Evolutionary conservation across 495 filamentous ascomycete genomes (phyloP).

Genomic region (Neurospora sublineolata): DNA sequence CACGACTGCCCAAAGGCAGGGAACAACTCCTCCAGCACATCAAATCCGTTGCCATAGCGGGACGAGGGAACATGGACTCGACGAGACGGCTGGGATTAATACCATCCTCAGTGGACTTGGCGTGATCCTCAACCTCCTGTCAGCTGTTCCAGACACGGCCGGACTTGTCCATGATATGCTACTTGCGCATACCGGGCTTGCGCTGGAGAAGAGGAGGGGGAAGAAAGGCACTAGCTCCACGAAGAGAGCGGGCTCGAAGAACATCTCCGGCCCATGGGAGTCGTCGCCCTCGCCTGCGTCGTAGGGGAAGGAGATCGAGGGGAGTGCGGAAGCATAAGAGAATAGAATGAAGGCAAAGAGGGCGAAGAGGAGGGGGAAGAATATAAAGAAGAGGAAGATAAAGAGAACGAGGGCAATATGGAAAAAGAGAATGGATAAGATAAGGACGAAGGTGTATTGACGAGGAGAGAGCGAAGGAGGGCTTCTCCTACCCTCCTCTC

Average conservation of each 20-base stretch:
- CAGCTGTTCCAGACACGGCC: slow-evolving; percentile 64
- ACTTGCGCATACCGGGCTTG: slow-evolving; percentile 55
- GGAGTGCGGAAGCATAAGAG: background rate
- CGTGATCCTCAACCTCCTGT: slow-evolving; percentile 60
- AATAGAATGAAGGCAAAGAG: no score
- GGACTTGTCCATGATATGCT: slow-evolving; percentile 83
- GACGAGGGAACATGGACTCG: slow-evolving; percentile 67
- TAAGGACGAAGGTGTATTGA: no score
- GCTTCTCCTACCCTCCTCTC: no score
- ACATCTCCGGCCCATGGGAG: background rate
- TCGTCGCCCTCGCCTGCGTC: background rate
- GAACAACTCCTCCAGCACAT: no score
- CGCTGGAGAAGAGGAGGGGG: slow-evolving; percentile 56
- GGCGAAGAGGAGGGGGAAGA: no score
- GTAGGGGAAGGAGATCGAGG: background rate
- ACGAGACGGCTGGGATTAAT: slow-evolving; percentile 47
- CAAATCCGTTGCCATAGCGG: slow-evolving; percentile 16
- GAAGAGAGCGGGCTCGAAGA: background rate
- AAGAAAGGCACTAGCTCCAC: background rate
- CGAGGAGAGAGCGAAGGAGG: no score
- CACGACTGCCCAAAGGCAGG: no score
- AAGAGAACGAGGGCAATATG: no score
- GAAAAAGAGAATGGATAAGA: no score
- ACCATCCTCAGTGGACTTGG: slow-evolving; percentile 43
- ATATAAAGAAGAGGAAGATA: no score